Evolutionary conservation across 2,329 filamentous ascomycete species (phyloP).

Genomic region (Canariomyces notabilis): DNA sequence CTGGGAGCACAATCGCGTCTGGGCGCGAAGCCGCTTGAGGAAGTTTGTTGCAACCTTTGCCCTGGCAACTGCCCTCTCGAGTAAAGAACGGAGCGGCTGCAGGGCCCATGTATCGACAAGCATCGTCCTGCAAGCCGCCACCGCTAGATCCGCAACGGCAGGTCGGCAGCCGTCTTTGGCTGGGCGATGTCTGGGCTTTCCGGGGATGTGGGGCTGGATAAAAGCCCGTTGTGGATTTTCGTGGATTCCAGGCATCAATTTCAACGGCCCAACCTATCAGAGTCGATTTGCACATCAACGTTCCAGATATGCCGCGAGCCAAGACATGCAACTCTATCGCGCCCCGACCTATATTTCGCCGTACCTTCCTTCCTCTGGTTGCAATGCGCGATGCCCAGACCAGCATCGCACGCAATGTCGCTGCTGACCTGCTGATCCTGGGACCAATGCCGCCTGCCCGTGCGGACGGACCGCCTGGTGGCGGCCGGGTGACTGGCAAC

Average conservation of each 20-base stretch:
- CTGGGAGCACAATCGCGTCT: conserved; percentile 10
- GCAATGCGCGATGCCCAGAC: background rate
- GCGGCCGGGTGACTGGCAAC: background rate
- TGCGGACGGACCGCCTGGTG: background rate
- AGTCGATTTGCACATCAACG: background rate
- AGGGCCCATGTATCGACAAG: background rate
- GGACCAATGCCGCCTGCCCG: no score
- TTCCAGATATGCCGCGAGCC: background rate
- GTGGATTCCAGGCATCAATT: no score
- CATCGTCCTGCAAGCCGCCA: conserved; percentile 1
- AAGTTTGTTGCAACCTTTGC: conserved; percentile 10
- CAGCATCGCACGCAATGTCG: background rate
- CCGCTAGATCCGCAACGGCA: conserved; percentile 19
- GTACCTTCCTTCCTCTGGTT: background rate
- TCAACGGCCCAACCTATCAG: background rate
- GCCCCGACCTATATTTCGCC: no score
- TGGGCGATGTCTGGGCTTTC: no score
- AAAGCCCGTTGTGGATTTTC: no score
- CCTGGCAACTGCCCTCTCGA: conserved; percentile 13
- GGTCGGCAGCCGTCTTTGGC: no score
- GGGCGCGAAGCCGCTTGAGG: conserved; percentile 12
- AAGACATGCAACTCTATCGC: background rate
- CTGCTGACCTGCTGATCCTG: background rate
- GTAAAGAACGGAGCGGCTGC: background rate
- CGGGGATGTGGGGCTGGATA: no score